phyloP scores from a whole-genome alignment of 257 asterid genomes.

The Linaria vulgaris region DNA sequence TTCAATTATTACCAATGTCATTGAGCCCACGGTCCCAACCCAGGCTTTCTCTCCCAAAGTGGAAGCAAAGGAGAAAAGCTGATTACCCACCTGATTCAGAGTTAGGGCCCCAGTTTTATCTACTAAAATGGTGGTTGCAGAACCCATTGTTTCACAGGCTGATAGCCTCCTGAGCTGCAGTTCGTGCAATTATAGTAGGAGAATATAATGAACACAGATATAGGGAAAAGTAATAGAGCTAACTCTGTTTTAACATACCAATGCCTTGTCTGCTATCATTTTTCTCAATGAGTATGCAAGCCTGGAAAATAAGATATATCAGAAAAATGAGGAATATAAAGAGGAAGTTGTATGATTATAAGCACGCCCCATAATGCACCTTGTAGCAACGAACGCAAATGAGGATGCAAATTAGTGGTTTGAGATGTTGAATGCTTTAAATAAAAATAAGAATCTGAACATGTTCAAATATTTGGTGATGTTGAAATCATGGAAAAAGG shows the following conservation, averaged over 20 bases:
- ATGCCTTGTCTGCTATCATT: constrained; percentile 97
- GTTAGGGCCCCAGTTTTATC: constrained; percentile 96
- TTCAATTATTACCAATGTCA: constrained; percentile 7
- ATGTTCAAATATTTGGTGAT: not conserved
- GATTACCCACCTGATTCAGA: constrained; percentile 62
- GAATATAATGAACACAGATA: constrained; percentile 1
- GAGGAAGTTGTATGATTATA: constrained; percentile 10
- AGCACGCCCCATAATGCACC: constrained; percentile 11
- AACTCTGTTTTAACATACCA: constrained; percentile 52
- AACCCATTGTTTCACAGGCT: constrained; percentile 98
- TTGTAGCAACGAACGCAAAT: constrained; percentile 9
- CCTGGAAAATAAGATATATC: constrained; percentile 48
- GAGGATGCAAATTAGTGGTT: constrained; percentile 18
- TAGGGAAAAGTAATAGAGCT: constrained; percentile 7
- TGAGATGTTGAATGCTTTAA: not conserved
- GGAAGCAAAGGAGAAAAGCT: constrained; percentile 21
- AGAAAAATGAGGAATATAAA: constrained; percentile 14
- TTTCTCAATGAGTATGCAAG: constrained; percentile 96
- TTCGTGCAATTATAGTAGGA: constrained; percentile 18
- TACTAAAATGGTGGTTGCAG: constrained; percentile 94
- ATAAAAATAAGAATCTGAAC: not conserved
- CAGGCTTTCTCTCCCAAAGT: constrained; percentile 10
- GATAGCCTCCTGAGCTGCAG: constrained; percentile 88
- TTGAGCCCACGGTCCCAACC: not conserved
- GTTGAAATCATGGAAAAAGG: constrained; percentile 12